phyloP scores from a whole-genome alignment of 116 monocot species.

The Cymodocea nodosa region DNA sequence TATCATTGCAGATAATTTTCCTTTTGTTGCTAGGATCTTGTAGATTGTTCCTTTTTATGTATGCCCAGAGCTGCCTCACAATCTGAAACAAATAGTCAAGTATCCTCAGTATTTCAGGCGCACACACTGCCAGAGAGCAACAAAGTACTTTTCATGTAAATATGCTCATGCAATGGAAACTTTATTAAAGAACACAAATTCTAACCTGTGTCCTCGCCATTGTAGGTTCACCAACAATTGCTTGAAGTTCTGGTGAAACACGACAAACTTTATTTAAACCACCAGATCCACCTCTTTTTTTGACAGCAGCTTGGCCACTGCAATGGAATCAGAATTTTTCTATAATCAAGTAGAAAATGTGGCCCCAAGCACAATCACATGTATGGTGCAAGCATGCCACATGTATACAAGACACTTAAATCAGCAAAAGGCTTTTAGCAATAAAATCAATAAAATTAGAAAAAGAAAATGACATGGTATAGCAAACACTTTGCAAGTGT shows the following conservation, averaged over 20 bases:
- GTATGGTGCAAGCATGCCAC: no score
- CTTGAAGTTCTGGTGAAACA: conserved; percentile 81
- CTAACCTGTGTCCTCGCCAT: conserved; percentile 91
- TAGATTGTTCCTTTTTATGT: conserved; percentile 83
- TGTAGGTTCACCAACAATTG: conserved; percentile 91
- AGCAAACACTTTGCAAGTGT: no score
- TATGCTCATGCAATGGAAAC: neutral
- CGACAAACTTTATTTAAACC: conserved; percentile 91
- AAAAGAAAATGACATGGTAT: no score
- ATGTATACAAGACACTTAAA: no score
- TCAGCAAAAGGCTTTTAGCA: no score
- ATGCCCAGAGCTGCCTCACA: conserved; percentile 95
- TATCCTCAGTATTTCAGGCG: neutral
- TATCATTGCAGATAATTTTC: conserved; percentile 95
- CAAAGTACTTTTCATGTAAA: no score
- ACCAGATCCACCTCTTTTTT: conserved; percentile 87
- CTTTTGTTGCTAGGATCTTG: conserved; percentile 98
- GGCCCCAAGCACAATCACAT: no score
- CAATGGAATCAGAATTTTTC: neutral
- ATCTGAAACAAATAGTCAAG: conserved; percentile 36
- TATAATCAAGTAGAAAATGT: no score
- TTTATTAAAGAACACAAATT: neutral
- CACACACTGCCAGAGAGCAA: no score
- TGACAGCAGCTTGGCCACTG: conserved; percentile 47
- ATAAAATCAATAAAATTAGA: no score